Base-by-base conservation (phyloP, 805 yeast species). In the Candida piceae region DNA sequence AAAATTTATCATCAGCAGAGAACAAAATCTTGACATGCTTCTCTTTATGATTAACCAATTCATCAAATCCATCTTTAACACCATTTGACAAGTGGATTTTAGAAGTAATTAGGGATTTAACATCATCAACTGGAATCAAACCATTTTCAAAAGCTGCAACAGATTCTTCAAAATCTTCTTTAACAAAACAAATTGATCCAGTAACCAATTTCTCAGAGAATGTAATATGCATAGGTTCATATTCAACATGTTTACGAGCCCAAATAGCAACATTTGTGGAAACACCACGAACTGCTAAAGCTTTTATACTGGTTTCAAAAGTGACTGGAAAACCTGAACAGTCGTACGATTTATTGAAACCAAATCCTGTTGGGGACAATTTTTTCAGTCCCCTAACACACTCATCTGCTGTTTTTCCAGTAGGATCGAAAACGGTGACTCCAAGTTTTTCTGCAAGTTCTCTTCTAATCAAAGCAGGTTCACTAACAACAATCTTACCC, bases 381-480 rank as follows among this genome's bases (percentile, higher is more conserved):
- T 55, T 47, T 30, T 52, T 55, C 38, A 70, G 48, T 15, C 57
- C 61, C 4, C 36, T 49, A 21, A 63, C 53, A 30, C 63, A 49
- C 21, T 60, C 53, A 13, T 54, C 60, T 1, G 40, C 30, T 4
- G 39, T 29, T 20, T 50, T 53, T 4, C 57, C 59, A 5, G 61
- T 42, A 7, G 67, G 68, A 42, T 63, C 65, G 37, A 48, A 62
- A 16, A 49, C 53, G 29, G 55, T 60, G 6, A 70, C 79, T 20
- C 74, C 71, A 22, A 75, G 52, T 35, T 57, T 55, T 27, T 64
- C 68, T 4, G 84, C 80, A 27, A 74, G 72, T 35, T 74, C 70
- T 53, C 82, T 72, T 57, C 84, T 74, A n/a, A 74, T 64, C 18
- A 59, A 55, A 7, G 80, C 79, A 21, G 81, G 83, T 46, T 75